Conservation (phyloP, 2,329 filamentous ascomycete genomes). For the Beauveria australis region DNA sequence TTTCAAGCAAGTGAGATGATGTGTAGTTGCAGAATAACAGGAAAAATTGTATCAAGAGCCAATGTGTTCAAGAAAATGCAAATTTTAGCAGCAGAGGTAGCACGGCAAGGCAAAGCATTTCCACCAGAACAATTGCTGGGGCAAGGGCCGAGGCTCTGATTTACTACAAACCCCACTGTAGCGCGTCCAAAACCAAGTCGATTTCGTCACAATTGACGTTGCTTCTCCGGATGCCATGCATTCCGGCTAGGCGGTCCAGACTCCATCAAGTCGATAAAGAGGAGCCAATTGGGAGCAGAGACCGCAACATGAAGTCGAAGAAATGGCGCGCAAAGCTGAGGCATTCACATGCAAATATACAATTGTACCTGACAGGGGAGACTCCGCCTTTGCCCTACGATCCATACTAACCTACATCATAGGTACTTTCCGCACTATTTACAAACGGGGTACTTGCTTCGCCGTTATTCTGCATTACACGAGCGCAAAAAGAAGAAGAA, state of each 20-base stretch:
- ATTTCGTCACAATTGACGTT: neutral
- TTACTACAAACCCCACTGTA: neutral
- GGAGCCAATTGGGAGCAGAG: neutral
- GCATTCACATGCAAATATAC: neutral
- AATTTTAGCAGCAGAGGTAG: neutral
- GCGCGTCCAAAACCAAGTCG: neutral
- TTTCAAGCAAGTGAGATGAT: neutral
- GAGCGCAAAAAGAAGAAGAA: neutral
- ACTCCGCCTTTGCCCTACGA: neutral
- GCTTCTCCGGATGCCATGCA: neutral
- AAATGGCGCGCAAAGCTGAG: neutral
- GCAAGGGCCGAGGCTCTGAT: neutral
- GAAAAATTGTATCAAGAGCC: neutral
- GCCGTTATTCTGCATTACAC: neutral
- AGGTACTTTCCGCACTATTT: neutral
- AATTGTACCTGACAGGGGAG: neutral
- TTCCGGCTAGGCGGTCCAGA: neutral
- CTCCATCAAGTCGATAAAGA: no score
- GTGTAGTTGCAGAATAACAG: neutral
- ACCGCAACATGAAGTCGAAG: neutral
- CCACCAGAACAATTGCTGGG: neutral
- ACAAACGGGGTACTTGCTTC: neutral
- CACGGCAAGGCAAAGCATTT: neutral
- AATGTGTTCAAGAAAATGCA: neutral
- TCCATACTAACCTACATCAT: no score